Percentiles rank a stretch among this genome's conserved stretches.
Evolutionary conservation across 495 filamentous ascomycete genomes (phyloP).

Genomic region (Trypethelium eluteriae): DNA sequence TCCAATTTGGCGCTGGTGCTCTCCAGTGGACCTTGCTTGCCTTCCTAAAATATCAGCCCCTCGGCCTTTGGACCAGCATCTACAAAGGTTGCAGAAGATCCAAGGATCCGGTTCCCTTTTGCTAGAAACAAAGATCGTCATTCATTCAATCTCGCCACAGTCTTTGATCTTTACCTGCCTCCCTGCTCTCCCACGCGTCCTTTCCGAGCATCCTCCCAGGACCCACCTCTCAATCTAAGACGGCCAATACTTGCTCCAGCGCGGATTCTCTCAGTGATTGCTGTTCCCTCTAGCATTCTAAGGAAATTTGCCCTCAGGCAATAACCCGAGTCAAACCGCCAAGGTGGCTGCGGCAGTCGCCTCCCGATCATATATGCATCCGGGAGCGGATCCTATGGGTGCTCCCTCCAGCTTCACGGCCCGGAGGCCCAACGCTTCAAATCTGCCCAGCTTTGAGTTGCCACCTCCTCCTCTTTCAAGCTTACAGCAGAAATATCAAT

Average conservation of each 20-base stretch:
- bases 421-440: slow-evolving; percentile 35
- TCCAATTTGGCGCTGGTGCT: background rate
- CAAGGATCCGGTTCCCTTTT: background rate
- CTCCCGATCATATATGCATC: slow-evolving; percentile 37
- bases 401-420: slow-evolving; percentile 36
- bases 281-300: too few species aligned
- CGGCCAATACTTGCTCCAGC: slow-evolving; percentile 27
- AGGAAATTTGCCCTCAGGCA: slow-evolving; percentile 9
- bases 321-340: slow-evolving; percentile 29
- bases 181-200: slow-evolving; percentile 18
- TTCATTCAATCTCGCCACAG: slow-evolving; percentile 10
- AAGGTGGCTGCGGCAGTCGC: slow-evolving; percentile 41
- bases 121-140: background rate
- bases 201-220: slow-evolving; percentile 16
- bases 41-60: background rate
- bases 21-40: background rate
- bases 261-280: slow-evolving; percentile 10
- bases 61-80: background rate
- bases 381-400: slow-evolving; percentile 37
- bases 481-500: slow-evolving; percentile 40
- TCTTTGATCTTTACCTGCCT: slow-evolving; percentile 10
- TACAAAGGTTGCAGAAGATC: slow-evolving; percentile 8
- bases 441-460: slow-evolving; percentile 36
- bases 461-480: slow-evolving; percentile 32
- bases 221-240: slow-evolving; percentile 25